These are phyloP conservation scores for Aspergillus bombycis DNA, from an alignment of 2,329 filamentous ascomycete genomes.

Conservation along the genomic window DNA sequence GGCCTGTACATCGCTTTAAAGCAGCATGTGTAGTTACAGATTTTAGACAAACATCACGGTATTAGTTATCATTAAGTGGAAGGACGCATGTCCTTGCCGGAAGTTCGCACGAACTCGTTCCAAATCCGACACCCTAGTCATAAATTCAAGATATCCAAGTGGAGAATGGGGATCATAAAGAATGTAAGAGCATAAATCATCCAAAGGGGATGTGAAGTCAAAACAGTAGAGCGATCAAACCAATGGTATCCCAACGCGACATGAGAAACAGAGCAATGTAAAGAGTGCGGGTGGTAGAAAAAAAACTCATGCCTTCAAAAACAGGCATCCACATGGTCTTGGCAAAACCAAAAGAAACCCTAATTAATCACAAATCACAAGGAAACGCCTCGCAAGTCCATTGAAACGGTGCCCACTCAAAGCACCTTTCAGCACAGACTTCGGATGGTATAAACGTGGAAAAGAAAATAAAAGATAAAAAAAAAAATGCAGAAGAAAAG, in stretches of 20 bases:
- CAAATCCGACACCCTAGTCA: not conserved
- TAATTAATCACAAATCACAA: conserved; percentile 7
- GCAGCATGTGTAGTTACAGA: not conserved
- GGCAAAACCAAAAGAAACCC: conserved; percentile 8
- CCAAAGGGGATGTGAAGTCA: conserved; percentile 20
- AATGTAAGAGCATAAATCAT: conserved; percentile 9
- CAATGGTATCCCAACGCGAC: conserved; percentile 25
- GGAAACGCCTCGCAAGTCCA: conserved; percentile 16
- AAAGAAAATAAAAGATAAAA: not conserved
- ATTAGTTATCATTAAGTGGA: conserved; percentile 23
- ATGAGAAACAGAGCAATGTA: conserved; percentile 13
- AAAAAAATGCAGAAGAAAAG: conserved; percentile 6
- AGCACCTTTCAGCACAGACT: not conserved
- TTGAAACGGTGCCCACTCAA: not conserved
- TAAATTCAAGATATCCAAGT: conserved; percentile 6
- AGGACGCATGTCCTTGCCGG: conserved; percentile 13
- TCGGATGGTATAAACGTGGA: conserved; percentile 9
- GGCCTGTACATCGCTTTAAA: not conserved
- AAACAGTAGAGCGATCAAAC: conserved; percentile 18
- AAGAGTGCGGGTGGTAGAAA: conserved; percentile 8
- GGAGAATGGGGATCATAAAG: conserved; percentile 7
- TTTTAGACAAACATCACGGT: conserved; percentile 10
- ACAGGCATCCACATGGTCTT: conserved; percentile 16
- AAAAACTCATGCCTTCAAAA: conserved; percentile 11
- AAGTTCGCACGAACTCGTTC: not conserved